Conservation (phyloP, 345 rosid species). For the Brassica cretica region DNA sequence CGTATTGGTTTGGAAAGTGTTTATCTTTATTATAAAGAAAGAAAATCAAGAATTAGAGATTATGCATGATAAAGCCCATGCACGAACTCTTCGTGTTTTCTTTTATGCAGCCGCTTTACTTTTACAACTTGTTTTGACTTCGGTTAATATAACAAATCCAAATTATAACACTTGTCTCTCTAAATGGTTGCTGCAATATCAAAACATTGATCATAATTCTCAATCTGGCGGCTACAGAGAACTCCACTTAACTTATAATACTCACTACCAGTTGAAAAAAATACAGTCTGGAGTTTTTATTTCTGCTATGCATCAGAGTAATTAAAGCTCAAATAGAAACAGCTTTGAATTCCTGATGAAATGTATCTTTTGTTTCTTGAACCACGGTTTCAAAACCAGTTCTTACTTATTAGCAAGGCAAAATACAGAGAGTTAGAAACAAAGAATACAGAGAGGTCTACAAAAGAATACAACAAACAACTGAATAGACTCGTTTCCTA, state of each 20-base stretch:
- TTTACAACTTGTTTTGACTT: background rate
- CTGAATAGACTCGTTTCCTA: background rate
- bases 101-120: background rate
- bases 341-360: too few relatives aligned
- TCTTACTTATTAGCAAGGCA: background rate
- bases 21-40: too few relatives aligned
- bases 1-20: background rate
- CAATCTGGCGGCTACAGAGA: too few relatives aligned
- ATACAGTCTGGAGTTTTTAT: too few relatives aligned
- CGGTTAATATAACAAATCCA: background rate
- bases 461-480: slow-evolving; percentile 29
- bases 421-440: background rate
- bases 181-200: too few relatives aligned
- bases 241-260: too few relatives aligned
- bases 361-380: too few relatives aligned
- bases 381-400: background rate
- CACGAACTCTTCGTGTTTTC: background rate
- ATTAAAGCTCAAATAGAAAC: too few relatives aligned
- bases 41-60: background rate
- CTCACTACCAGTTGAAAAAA: too few relatives aligned
- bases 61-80: background rate
- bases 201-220: too few relatives aligned
- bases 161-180: too few relatives aligned
- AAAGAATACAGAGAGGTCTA: background rate
- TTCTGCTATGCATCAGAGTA: too few relatives aligned